Percentiles rank a stretch among this genome's conserved stretches.
phyloP scores from a whole-genome alignment of 2,329 filamentous ascomycete species.

The Neonectria sp. region DNA sequence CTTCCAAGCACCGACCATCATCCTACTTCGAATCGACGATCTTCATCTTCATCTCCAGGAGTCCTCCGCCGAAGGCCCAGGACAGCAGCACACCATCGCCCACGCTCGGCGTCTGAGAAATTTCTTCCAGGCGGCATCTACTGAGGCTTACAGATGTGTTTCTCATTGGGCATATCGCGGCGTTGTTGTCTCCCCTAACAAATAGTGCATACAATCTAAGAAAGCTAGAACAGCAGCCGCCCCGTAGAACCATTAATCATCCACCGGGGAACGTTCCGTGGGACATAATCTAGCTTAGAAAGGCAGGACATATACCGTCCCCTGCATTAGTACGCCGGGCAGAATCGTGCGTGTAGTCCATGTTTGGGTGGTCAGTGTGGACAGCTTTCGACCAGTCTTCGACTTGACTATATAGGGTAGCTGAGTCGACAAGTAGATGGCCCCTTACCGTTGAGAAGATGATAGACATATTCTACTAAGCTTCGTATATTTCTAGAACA shows the following conservation, averaged over 20 bases:
- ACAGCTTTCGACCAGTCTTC: not conserved
- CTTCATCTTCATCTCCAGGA: not conserved
- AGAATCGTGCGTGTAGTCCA: not conserved
- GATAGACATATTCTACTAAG: not conserved
- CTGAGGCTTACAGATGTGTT: conserved; percentile 4
- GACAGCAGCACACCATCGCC: conserved; percentile 4
- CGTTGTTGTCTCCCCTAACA: not conserved
- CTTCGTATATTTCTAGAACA: too few relatives aligned
- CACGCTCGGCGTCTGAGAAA: not conserved
- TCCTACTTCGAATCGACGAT: conserved; percentile 9
- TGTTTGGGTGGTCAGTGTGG: not conserved
- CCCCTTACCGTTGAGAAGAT: not conserved
- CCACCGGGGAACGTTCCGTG: conserved; percentile 9
- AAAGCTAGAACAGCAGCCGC: not conserved
- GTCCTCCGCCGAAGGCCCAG: not conserved
- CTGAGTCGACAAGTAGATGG: not conserved
- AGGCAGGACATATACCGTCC: not conserved
- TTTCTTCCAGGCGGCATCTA: not conserved
- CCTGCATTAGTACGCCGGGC: not conserved
- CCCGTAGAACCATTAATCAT: not conserved
- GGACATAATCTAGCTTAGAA: not conserved
- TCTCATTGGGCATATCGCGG: conserved; percentile 1
- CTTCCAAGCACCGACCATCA: conserved; percentile 1
- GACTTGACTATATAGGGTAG: not conserved
- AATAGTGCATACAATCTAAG: conserved; percentile 10